These are phyloP conservation scores for Cladophialophora bantiana DNA, from an alignment of 2,329 filamentous ascomycete genomes.

Conservation along the genomic window DNA sequence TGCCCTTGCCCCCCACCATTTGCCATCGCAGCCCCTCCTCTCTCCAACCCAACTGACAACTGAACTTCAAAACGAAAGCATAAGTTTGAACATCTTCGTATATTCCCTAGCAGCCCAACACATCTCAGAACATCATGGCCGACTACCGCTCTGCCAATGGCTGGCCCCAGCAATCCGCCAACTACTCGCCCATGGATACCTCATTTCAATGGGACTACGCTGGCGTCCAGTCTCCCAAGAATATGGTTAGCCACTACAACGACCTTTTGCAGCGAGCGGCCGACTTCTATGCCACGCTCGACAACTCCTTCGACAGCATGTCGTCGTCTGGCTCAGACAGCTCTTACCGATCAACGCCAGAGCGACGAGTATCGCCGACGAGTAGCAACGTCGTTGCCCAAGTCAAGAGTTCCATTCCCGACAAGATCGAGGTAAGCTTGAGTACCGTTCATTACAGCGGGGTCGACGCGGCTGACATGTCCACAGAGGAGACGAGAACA, in stretches of 20 bases:
- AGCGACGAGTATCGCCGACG: constrained; percentile 22
- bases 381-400: constrained; percentile 28
- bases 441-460: too few relatives aligned
- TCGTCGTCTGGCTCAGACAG: constrained; percentile 32
- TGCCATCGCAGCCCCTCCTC: constrained; percentile 2
- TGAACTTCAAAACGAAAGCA: constrained; percentile 13
- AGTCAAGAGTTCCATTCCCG: constrained; percentile 36
- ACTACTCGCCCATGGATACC: constrained; percentile 30
- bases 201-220: constrained; percentile 36
- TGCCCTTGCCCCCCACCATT: constrained; percentile 20
- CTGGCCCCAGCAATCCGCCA: constrained; percentile 30
- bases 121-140: constrained; percentile 22
- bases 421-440: constrained; percentile 38
- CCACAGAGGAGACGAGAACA: constrained; percentile 37
- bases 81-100: neutral
- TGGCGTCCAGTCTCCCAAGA: constrained; percentile 31
- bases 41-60: neutral
- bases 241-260: constrained; percentile 38
- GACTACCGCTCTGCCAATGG: constrained; percentile 28
- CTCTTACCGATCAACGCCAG: constrained; percentile 31
- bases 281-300: constrained; percentile 36
- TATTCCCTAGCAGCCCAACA: neutral
- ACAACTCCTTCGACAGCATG: constrained; percentile 35
- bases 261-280: constrained; percentile 35
- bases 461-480: constrained; percentile 6